phyloP scores from a whole-genome alignment of 768 basidiomycete genomes.

The Suillus plorans region DNA sequence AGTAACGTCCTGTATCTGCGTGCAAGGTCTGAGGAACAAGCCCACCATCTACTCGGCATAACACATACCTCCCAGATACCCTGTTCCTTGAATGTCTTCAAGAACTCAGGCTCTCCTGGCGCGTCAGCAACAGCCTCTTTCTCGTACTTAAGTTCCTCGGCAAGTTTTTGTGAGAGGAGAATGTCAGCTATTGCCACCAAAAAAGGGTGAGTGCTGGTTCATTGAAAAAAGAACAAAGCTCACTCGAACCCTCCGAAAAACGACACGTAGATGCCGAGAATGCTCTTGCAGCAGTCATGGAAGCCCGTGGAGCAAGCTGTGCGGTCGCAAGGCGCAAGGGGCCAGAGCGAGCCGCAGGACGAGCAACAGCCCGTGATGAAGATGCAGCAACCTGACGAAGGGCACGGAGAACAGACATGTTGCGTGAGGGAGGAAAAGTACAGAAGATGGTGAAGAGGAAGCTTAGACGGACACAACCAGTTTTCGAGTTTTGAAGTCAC shows the following conservation, averaged over 20 bases:
- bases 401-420: conserved; percentile 64
- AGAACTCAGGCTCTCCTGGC: conserved; percentile 63
- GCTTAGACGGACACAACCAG: not conserved
- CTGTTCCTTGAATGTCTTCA: conserved; percentile 70
- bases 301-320: conserved; percentile 14
- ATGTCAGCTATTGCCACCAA: conserved; percentile 57
- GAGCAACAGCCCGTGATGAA: conserved; percentile 38
- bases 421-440: conserved; percentile 9
- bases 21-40: not conserved
- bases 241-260: conserved; percentile 45
- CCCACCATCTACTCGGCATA: not conserved
- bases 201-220: not conserved
- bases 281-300: conserved; percentile 31
- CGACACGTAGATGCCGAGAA: conserved; percentile 41
- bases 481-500: not conserved
- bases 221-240: conserved; percentile 17
- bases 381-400: conserved; percentile 55
- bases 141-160: conserved; percentile 87
- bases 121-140: conserved; percentile 46
- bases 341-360: conserved; percentile 25
- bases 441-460: conserved; percentile 4
- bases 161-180: conserved; percentile 68
- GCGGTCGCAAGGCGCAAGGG: conserved; percentile 16
- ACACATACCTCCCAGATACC: conserved; percentile 75
- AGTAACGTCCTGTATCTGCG: conserved; percentile 63